These are phyloP conservation scores for Gossypium rotundifolium DNA, from an alignment of 345 rosid genomes.

Conservation along the genomic window DNA sequence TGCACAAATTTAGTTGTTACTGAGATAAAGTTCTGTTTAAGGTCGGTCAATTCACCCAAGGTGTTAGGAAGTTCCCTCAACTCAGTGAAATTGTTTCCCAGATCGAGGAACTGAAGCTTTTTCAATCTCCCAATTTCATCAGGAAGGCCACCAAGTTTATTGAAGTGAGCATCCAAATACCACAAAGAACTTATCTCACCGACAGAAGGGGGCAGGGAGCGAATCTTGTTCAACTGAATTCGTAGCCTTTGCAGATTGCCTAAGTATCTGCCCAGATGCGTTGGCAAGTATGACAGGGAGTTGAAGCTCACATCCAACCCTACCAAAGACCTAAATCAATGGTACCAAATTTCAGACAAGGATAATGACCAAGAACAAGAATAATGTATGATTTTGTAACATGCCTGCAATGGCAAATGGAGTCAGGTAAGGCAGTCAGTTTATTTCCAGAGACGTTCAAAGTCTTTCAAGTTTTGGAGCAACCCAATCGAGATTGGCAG, in stretches of 20 bases:
- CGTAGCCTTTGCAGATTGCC: conserved; percentile 56
- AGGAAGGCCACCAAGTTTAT: conserved; percentile 74
- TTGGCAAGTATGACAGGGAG: conserved; percentile 55
- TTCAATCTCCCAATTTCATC: conserved; percentile 54
- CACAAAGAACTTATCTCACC: conserved; percentile 58
- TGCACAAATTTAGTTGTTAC: conserved; percentile 79
- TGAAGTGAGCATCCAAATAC: conserved; percentile 80
- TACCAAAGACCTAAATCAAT: conserved; percentile 49
- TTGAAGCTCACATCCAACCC: conserved; percentile 87
- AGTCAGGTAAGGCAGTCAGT: conserved; percentile 59
- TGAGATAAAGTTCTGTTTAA: conserved; percentile 79
- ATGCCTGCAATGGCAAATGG: conserved; percentile 74
- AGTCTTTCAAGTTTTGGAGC: conserved; percentile 52
- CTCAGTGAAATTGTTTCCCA: conserved; percentile 82
- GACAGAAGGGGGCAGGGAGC: conserved; percentile 60
- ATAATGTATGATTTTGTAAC: background rate
- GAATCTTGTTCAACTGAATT: conserved; percentile 63
- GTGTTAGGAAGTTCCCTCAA: conserved; percentile 63
- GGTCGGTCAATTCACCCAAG: conserved; percentile 53
- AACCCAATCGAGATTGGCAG: conserved; percentile 85
- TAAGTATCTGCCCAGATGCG: conserved; percentile 64
- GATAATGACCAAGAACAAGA: background rate
- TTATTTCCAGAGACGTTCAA: conserved; percentile 75
- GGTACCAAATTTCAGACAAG: background rate
- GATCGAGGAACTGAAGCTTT: conserved; percentile 65